Evolutionary conservation across 2,329 filamentous ascomycete species (phyloP).

Genomic region (Paraphoma sp.): DNA sequence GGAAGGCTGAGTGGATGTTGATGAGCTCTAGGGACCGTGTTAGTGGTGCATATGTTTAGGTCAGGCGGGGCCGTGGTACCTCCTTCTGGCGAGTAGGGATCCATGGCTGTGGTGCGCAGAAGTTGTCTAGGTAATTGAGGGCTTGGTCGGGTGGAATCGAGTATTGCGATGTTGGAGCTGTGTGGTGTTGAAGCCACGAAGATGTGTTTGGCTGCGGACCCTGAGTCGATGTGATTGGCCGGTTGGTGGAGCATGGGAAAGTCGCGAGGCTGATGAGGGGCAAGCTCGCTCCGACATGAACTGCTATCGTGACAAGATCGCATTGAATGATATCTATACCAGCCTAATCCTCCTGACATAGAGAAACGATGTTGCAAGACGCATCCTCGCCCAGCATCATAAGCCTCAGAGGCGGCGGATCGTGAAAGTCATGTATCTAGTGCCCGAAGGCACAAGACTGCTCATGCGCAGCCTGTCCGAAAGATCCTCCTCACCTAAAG

Average conservation of each 20-base stretch:
- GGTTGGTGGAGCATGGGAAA: neutral
- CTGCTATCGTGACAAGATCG: neutral
- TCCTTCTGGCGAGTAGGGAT: slow-evolving; percentile 70
- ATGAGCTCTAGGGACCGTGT: slow-evolving; percentile 61
- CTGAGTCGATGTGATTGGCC: slow-evolving; percentile 30
- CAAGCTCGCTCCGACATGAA: neutral
- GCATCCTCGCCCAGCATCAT: neutral
- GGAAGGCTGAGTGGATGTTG: slow-evolving; percentile 71
- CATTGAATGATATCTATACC: neutral
- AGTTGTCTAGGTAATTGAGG: neutral
- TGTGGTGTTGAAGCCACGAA: slow-evolving; percentile 39
- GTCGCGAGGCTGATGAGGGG: neutral
- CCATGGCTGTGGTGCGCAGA: slow-evolving; percentile 38
- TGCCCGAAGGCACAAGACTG: slow-evolving; percentile 29
- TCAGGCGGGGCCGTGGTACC: slow-evolving; percentile 48
- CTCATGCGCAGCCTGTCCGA: slow-evolving; percentile 20
- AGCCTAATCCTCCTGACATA: neutral
- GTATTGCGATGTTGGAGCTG: slow-evolving; percentile 11
- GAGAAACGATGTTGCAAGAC: too few relatives aligned
- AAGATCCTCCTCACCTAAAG: slow-evolving; percentile 31
- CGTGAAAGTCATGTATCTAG: slow-evolving; percentile 34
- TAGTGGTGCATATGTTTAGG: slow-evolving; percentile 15
- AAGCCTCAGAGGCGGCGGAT: slow-evolving; percentile 26
- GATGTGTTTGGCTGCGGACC: slow-evolving; percentile 40
- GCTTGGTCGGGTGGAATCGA: slow-evolving; percentile 5